Evolutionary conservation across 1,139 yeast species (phyloP).

Genomic region (Eremothecium gossypii): DNA sequence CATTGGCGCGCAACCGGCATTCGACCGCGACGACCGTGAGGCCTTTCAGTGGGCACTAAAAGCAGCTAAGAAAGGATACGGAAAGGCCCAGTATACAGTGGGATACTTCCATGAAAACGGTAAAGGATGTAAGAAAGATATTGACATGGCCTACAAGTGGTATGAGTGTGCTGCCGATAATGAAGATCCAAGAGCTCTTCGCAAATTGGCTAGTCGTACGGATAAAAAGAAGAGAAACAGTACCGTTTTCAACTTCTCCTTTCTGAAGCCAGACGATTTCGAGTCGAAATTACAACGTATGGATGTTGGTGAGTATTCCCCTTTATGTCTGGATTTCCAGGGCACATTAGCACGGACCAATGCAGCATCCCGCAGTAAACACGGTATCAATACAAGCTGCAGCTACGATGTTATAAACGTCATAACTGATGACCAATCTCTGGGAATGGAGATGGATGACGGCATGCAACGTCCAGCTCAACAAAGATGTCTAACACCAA

Average conservation of each 20-base stretch:
- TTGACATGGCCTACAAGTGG: constrained; percentile 60
- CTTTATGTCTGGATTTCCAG: not conserved
- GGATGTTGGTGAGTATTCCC: not conserved
- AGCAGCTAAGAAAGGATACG: constrained; percentile 65
- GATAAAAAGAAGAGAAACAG: constrained; percentile 7
- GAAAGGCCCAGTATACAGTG: constrained; percentile 81
- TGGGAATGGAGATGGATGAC: constrained; percentile 1
- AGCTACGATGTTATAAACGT: constrained; percentile 3
- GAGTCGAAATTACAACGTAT: not conserved
- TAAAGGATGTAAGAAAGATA: constrained; percentile 64
- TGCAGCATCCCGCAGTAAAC: not conserved
- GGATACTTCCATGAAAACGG: constrained; percentile 85
- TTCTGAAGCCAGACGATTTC: constrained; percentile 3
- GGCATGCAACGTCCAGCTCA: not conserved
- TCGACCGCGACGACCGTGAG: constrained; percentile 71
- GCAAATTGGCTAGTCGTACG: constrained; percentile 18
- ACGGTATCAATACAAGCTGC: not conserved
- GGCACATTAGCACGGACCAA: not conserved
- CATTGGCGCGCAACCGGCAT: constrained; percentile 77
- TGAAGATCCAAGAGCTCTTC: constrained; percentile 60
- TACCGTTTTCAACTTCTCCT: constrained; percentile 5
- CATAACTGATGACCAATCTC: constrained; percentile 1
- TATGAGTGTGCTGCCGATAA: constrained; percentile 63
- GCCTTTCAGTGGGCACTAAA: constrained; percentile 92
- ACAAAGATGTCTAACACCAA: constrained; percentile 1